Base-by-base conservation (phyloP, 2,329 filamentous ascomycete species). In the Byssothecium circinans region DNA sequence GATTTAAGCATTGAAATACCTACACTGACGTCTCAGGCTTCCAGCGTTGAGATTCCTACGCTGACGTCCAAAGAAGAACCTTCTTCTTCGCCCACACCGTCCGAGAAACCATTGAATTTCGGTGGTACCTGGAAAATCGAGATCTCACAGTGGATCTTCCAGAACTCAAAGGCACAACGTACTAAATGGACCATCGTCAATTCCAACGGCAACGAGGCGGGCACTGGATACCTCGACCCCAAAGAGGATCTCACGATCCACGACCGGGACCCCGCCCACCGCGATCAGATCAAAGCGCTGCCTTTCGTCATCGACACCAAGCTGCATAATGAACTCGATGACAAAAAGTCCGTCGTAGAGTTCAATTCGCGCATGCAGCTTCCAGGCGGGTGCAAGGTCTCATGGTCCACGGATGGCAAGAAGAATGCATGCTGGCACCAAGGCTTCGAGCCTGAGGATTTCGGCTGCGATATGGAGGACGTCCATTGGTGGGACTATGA, bases 121-220 rank as follows among this genome's bases (percentile, higher is more conserved):
- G 40, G 40, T 15, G 40, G 40, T 17, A 42, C 7, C 11, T 49
- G 40, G 40, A 30, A 27, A 8, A 38, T 49, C 10, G 15, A 43
- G 1, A 36, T 49, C 12, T 30, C 40, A 12, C 40, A 49, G 14
- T 3, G 11, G 20, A 44, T 45, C 8, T 14, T 32, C 11, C 6
- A 4, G 14, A 2, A 41, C 7, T 20, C 25, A 2, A 2, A 19
- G n/a, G n/a, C n/a, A 8, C 34, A 29, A 2, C 2, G 2, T 4
- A 15, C 40, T 3, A 33, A 23, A 12, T 49, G 46, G 46, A 41
- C 20, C 14, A 15, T 49, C 5, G 15, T 35, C 3, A 34, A 49
- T 33, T 44, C 40, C 19, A 43, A 49, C 19, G 41, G 41, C 20
- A 8, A 20, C 20, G 30, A 34, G 8, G 35, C 25, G 10, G 32